phyloP scores from a whole-genome alignment of 2,329 filamentous ascomycete genomes.

The Aspergillus ochraceoroseus region DNA sequence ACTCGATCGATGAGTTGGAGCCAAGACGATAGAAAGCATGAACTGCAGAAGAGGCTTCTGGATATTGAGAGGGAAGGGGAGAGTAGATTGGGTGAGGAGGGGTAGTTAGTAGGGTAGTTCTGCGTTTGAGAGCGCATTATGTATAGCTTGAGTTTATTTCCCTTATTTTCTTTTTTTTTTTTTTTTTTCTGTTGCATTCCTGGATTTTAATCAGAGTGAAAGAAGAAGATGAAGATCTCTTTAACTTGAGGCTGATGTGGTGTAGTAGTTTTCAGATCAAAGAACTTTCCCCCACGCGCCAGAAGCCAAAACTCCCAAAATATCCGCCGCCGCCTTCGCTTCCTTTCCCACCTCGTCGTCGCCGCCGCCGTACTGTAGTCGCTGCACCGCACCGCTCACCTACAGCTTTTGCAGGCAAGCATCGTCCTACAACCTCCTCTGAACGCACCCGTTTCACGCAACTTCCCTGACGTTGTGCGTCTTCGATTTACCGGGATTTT shows the following conservation, averaged over 20 bases:
- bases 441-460: conserved; percentile 7
- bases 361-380: conserved; percentile 15
- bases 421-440: conserved; percentile 11
- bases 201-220: background rate
- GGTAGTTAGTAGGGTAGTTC: background rate
- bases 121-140: too few species aligned
- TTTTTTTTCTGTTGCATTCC: too few species aligned
- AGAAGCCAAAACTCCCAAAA: background rate
- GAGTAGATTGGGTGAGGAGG: conserved; percentile 56
- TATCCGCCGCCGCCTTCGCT: conserved; percentile 3
- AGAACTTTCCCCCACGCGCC: background rate
- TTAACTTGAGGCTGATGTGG: background rate
- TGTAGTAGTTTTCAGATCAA: background rate
- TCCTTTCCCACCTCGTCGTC: conserved; percentile 15
- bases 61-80: conserved; percentile 42
- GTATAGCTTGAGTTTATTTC: too few species aligned
- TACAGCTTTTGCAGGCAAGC: conserved; percentile 11
- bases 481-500: conserved; percentile 3
- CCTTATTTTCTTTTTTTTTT: too few species aligned
- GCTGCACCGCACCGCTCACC: too few species aligned
- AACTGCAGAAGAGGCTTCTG: conserved; percentile 44
- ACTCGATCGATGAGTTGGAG: conserved; percentile 36
- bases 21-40: conserved; percentile 54
- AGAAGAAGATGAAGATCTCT: background rate
- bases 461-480: conserved; percentile 15